These are phyloP conservation scores for Naganishia cerealis DNA, from an alignment of 1,284 basidiomycete species.

Conservation along the genomic window DNA sequence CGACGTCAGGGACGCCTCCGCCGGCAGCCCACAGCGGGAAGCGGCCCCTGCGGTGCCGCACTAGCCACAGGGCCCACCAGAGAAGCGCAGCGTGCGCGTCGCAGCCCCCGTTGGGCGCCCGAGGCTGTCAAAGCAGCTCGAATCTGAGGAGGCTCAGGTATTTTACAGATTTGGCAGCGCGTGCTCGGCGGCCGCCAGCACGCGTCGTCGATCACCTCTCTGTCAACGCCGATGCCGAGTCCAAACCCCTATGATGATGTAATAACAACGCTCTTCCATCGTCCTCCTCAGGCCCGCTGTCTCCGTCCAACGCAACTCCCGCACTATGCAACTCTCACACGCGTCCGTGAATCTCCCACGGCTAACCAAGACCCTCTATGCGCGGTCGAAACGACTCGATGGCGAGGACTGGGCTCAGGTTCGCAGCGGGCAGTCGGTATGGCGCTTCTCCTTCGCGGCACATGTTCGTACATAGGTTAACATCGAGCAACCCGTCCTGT, in stretches of 20 bases:
- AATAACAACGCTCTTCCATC: background rate
- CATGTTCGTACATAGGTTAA: background rate
- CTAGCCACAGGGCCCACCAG: background rate
- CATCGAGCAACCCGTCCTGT: background rate
- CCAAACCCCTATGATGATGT: slow-evolving; percentile 8
- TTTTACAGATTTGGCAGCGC: background rate
- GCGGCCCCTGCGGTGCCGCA: background rate
- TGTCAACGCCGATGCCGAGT: slow-evolving; percentile 10
- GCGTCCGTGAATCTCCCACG: slow-evolving; percentile 48
- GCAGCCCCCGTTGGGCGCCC: background rate
- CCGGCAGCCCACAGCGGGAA: background rate
- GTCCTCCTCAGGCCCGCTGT: background rate
- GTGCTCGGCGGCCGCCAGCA: background rate
- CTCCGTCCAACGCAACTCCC: background rate
- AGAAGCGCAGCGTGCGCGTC: background rate
- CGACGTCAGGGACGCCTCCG: slow-evolving; percentile 5
- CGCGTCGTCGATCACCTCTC: background rate
- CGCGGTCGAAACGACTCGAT: slow-evolving; percentile 30
- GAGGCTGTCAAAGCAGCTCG: background rate
- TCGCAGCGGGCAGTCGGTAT: slow-evolving; percentile 48
- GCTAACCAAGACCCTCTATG: slow-evolving; percentile 45
- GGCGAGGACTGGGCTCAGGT: slow-evolving; percentile 41
- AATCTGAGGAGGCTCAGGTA: background rate
- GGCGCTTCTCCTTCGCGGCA: background rate
- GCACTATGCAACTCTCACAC: slow-evolving; percentile 39